phyloP scores from a whole-genome alignment of 345 rosid species.

The Melastoma malabathricum region DNA sequence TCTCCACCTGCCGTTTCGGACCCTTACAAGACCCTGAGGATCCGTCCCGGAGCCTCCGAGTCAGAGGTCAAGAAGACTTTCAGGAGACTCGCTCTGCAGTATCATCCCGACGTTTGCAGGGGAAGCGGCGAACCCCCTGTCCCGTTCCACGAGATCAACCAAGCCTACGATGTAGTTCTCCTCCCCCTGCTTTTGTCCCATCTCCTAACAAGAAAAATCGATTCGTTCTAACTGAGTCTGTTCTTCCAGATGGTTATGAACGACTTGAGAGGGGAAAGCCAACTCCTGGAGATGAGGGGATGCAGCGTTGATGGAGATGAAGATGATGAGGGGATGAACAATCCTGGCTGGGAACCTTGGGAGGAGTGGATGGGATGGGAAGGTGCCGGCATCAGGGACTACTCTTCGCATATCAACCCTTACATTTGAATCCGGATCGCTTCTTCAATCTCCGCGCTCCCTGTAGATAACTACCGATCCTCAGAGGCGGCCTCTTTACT shows the following conservation, averaged over 20 bases:
- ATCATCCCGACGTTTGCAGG: slow-evolving; percentile 97
- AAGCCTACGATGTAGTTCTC: slow-evolving; percentile 90
- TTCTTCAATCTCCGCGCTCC: too few relatives aligned
- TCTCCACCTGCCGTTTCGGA: too few relatives aligned
- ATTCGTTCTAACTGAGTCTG: too few relatives aligned
- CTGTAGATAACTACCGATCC: too few relatives aligned
- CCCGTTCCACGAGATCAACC: slow-evolving; percentile 61
- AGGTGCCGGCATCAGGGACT: slow-evolving; percentile 83
- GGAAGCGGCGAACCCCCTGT: slow-evolving; percentile 65
- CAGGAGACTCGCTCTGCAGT: slow-evolving; percentile 66
- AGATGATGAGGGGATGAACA: slow-evolving; percentile 34
- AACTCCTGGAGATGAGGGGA: slow-evolving; percentile 14
- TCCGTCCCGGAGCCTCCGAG: slow-evolving; percentile 69
- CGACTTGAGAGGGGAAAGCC: slow-evolving; percentile 39
- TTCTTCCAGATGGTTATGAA: slow-evolving; percentile 51
- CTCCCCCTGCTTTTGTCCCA: too few relatives aligned
- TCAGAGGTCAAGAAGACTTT: slow-evolving; percentile 84
- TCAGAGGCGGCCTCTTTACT: too few relatives aligned
- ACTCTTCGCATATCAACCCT: slow-evolving; percentile 46
- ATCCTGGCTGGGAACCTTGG: slow-evolving; percentile 72
- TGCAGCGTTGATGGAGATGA: too few relatives aligned
- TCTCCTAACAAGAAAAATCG: too few relatives aligned
- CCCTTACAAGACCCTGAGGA: slow-evolving; percentile 55
- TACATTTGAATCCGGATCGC: too few relatives aligned
- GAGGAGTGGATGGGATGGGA: slow-evolving; percentile 99